Evolutionary conservation across 2,329 filamentous ascomycete species (phyloP).

Genomic region (Cyphellophora attinorum): DNA sequence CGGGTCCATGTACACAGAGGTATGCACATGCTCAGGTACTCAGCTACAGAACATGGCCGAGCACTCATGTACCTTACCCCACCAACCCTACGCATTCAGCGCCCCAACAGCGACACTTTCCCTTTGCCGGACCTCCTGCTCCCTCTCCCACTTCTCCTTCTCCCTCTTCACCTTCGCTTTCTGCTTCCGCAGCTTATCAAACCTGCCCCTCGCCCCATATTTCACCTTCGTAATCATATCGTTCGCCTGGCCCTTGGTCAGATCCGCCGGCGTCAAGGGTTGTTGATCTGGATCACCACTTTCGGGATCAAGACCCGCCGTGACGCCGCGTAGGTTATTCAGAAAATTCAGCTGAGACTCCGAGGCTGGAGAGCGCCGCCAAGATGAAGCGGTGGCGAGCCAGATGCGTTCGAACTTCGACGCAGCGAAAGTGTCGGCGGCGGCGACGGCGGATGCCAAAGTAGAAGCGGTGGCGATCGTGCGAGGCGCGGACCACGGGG

Average conservation of each 20-base stretch:
- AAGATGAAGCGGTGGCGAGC: constrained; percentile 56
- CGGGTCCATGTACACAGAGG: too few species aligned
- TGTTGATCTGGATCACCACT: constrained; percentile 1
- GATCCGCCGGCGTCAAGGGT: constrained; percentile 40
- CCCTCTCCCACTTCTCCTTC: constrained; percentile 20
- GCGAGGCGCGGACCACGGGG: constrained; percentile 59
- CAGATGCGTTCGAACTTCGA: constrained; percentile 57
- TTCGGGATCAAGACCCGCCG: constrained; percentile 46
- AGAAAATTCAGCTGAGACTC: constrained; percentile 36
- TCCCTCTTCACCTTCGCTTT: constrained; percentile 37
- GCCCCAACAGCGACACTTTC: not conserved
- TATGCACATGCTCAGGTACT: too few species aligned
- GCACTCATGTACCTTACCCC: too few species aligned
- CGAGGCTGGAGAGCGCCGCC: constrained; percentile 60
- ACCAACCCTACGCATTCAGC: too few species aligned
- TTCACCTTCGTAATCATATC: constrained; percentile 92
- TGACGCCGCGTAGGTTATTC: constrained; percentile 30
- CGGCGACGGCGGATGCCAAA: constrained; percentile 69
- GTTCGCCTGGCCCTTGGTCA: constrained; percentile 71
- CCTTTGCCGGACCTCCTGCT: not conserved
- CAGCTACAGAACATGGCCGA: too few species aligned
- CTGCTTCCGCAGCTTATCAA: constrained; percentile 45
- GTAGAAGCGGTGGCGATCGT: constrained; percentile 56
- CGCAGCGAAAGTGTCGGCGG: constrained; percentile 70
- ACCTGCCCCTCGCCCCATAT: constrained; percentile 63